A percentile compares a stretch with the other conserved stretches of the same genome.
Evolutionary conservation across 2,329 filamentous ascomycete genomes (phyloP).

Genomic region (Xylogone sp.): DNA sequence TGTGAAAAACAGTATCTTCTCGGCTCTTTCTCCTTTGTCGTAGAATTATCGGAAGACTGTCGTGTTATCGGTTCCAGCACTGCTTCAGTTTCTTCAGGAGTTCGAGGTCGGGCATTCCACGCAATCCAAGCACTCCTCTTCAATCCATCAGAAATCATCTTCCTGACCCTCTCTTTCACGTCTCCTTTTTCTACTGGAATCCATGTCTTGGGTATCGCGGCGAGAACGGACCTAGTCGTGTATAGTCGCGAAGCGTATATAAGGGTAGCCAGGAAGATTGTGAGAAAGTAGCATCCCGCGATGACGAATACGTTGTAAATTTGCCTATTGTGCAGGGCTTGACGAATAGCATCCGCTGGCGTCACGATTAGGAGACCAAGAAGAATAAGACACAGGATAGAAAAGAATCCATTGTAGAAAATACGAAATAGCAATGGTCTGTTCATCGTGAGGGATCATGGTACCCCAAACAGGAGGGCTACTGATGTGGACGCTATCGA

Average conservation of each 20-base stretch:
- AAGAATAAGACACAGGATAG: conserved; percentile 69
- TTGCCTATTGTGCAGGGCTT: conserved; percentile 63
- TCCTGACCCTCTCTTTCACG: conserved; percentile 68
- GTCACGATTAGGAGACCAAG: conserved; percentile 73
- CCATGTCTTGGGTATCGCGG: conserved; percentile 81
- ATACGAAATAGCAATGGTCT: conserved; percentile 58
- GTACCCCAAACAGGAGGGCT: conserved; percentile 4
- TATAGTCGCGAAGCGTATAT: conserved; percentile 84
- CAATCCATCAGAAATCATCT: conserved; percentile 70
- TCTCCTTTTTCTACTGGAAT: conserved; percentile 84
- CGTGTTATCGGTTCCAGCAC: neutral
- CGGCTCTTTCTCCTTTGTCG: conserved; percentile 3
- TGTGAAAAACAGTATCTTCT: conserved; percentile 2
- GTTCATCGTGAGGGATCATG: conserved; percentile 20
- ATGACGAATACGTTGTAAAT: conserved; percentile 82
- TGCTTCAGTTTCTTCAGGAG: conserved; percentile 33
- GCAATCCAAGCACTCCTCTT: conserved; percentile 76
- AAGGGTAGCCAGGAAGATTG: conserved; percentile 64
- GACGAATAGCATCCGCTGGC: conserved; percentile 76
- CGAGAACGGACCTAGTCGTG: conserved; percentile 74
- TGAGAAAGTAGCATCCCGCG: conserved; percentile 69
- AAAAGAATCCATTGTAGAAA: conserved; percentile 77
- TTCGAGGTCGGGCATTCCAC: conserved; percentile 69
- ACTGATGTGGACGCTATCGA: conserved; percentile 23
- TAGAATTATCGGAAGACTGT: neutral